Percentiles rank a stretch among this genome's conserved stretches.
phyloP scores from a whole-genome alignment of 2,329 filamentous ascomycete species.

The Aspergillus pseudotamarii region DNA sequence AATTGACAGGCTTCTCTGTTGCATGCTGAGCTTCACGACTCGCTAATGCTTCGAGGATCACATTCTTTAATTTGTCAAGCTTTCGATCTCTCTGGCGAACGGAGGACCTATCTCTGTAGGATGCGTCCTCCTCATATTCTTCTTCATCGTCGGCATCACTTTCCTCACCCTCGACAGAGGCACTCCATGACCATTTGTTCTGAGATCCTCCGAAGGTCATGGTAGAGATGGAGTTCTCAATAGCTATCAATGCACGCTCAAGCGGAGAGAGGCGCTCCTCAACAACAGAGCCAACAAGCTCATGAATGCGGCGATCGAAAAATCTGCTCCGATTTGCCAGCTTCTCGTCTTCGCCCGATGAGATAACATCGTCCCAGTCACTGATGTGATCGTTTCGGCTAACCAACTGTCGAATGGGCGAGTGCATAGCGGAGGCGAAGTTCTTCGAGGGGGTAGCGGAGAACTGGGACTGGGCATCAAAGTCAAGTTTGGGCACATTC shows the following conservation, averaged over 20 bases:
- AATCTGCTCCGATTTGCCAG: constrained; percentile 79
- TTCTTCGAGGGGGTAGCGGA: constrained; percentile 64
- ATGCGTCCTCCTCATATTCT: constrained; percentile 55
- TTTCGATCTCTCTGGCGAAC: constrained; percentile 68
- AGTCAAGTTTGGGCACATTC: constrained; percentile 46
- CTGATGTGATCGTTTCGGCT: constrained; percentile 68
- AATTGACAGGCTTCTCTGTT: constrained; percentile 29
- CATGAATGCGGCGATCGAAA: constrained; percentile 88
- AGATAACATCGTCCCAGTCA: constrained; percentile 89
- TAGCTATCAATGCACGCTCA: constrained; percentile 74
- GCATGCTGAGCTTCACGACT: constrained; percentile 41
- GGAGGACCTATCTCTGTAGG: constrained; percentile 74
- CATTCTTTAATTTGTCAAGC: constrained; percentile 75
- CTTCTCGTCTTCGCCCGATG: constrained; percentile 80
- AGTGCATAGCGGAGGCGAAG: constrained; percentile 57
- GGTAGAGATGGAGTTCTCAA: constrained; percentile 69
- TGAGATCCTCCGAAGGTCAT: constrained; percentile 58
- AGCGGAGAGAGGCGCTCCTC: constrained; percentile 77
- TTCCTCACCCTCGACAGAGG: constrained; percentile 69
- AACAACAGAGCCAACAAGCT: constrained; percentile 77
- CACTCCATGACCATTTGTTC: constrained; percentile 61
- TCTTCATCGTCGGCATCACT: constrained; percentile 97
- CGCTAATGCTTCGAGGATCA: constrained; percentile 67
- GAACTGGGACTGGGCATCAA: constrained; percentile 45
- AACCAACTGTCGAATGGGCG: constrained; percentile 65